Conservation (phyloP, 768 basidiomycete genomes). For the Agaricus blazei region DNA sequence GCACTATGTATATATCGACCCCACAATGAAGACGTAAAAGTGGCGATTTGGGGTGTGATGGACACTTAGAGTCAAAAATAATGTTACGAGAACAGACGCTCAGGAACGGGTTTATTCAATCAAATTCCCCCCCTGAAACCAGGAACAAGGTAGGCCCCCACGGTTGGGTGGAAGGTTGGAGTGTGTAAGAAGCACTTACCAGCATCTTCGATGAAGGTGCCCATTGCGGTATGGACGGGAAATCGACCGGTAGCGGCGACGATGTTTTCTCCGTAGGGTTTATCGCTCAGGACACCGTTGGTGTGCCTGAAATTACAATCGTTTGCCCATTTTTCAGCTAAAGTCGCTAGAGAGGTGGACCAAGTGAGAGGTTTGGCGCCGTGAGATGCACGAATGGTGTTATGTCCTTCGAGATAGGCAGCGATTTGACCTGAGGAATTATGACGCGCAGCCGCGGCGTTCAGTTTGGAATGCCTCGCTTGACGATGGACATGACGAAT, state of each 20-base stretch:
- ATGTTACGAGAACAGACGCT: neutral
- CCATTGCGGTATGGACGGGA: constrained; percentile 34
- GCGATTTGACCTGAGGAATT: constrained; percentile 18
- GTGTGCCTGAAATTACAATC: constrained; percentile 44
- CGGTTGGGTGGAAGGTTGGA: neutral
- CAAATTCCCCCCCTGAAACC: neutral
- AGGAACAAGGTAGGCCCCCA: no score
- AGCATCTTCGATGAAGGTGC: constrained; percentile 43
- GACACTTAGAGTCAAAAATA: neutral
- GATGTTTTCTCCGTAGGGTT: constrained; percentile 50
- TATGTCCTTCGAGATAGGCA: constrained; percentile 43
- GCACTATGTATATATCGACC: no score
- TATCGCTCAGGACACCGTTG: constrained; percentile 34
- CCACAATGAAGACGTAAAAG: neutral
- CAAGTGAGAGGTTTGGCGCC: constrained; percentile 41
- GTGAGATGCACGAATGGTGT: constrained; percentile 38
- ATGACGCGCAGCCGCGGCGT: constrained; percentile 18
- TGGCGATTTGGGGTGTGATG: no score
- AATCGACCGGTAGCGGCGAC: constrained; percentile 49
- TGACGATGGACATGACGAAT: neutral
- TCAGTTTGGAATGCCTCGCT: constrained; percentile 3
- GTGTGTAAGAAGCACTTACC: constrained; percentile 27
- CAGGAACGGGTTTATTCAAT: neutral
- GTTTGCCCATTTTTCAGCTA: constrained; percentile 47
- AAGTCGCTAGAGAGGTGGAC: constrained; percentile 39